Percentiles rank a stretch among this genome's conserved stretches.
These are phyloP conservation scores for Acer yangbiense DNA, from an alignment of 345 rosid genomes.

Conservation along the genomic window DNA sequence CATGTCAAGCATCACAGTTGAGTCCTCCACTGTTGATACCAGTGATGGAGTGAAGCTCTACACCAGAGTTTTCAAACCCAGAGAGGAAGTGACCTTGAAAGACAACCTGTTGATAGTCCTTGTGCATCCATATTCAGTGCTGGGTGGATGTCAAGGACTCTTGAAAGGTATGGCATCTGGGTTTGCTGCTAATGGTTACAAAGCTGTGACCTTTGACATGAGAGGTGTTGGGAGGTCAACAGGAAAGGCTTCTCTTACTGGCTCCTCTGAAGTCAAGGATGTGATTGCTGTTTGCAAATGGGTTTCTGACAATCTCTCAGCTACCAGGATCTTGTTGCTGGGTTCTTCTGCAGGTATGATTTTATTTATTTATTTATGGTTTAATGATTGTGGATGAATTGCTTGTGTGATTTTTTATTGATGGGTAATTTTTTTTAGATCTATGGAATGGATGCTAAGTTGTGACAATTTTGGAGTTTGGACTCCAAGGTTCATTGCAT, in stretches of 20 bases:
- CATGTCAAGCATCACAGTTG: constrained; percentile 47
- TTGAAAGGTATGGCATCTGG: constrained; percentile 75
- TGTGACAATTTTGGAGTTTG: background rate
- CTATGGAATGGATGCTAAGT: constrained; percentile 23
- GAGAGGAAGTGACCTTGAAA: constrained; percentile 26
- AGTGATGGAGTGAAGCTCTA: constrained; percentile 54
- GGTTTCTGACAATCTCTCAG: constrained; percentile 49
- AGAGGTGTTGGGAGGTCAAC: constrained; percentile 91
- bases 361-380: constrained; percentile 8
- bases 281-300: constrained; percentile 80
- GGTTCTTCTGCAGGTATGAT: constrained; percentile 88
- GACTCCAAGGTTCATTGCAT: background rate
- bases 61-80: constrained; percentile 65
- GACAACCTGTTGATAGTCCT: constrained; percentile 60
- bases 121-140: constrained; percentile 84
- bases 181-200: constrained; percentile 58
- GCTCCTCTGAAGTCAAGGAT: constrained; percentile 83
- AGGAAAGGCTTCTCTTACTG: constrained; percentile 83
- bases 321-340: constrained; percentile 71
- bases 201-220: constrained; percentile 83
- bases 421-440: constrained; percentile 32
- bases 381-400: background rate
- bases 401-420: constrained; percentile 12
- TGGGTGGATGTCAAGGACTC: constrained; percentile 84
- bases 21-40: constrained; percentile 58